Conservation (phyloP, 768 basidiomycete genomes). For the Sistotremastrum suecicum region DNA sequence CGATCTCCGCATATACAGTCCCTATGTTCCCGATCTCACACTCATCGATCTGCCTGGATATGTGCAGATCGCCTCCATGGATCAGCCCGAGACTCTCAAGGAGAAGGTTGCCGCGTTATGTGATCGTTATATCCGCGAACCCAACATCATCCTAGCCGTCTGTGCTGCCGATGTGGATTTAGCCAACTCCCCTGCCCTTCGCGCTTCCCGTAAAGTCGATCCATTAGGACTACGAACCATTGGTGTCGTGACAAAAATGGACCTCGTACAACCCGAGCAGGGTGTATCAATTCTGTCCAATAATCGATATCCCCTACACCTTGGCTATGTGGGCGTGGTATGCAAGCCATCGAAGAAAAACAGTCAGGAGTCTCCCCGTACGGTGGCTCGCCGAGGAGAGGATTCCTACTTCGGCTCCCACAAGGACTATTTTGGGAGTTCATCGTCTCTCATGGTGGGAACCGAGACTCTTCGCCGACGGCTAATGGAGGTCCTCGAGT, state of each 20-base stretch:
- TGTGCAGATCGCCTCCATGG: slow-evolving; percentile 85
- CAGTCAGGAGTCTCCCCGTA: slow-evolving; percentile 31
- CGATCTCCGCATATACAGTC: slow-evolving; percentile 91
- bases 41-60: slow-evolving; percentile 97
- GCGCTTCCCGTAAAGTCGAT: slow-evolving; percentile 88
- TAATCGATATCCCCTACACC: slow-evolving; percentile 90
- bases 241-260: slow-evolving; percentile 99
- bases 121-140: slow-evolving; percentile 96
- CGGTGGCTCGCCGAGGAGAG: slow-evolving; percentile 43
- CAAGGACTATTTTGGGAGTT: slow-evolving; percentile 43
- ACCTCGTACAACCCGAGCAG: slow-evolving; percentile 75
- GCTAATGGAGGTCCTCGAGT: slow-evolving; percentile 95
- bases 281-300: slow-evolving; percentile 74
- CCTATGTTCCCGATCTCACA: slow-evolving; percentile 91
- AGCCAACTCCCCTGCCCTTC: slow-evolving; percentile 91
- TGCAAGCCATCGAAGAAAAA: slow-evolving; percentile 58
- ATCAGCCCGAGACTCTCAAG: slow-evolving; percentile 89
- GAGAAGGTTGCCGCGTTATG: slow-evolving; percentile 84
- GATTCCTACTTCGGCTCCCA: slow-evolving; percentile 54
- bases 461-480: slow-evolving; percentile 80
- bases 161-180: slow-evolving; percentile 98
- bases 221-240: slow-evolving; percentile 91
- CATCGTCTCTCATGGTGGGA: slow-evolving; percentile 71
- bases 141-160: slow-evolving; percentile 98
- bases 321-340: slow-evolving; percentile 96